Percentiles rank a stretch among this genome's conserved stretches.
These are phyloP conservation scores for Oryza meyeriana DNA, from an alignment of 176 grass and related monocot genomes.

Conservation along the genomic window DNA sequence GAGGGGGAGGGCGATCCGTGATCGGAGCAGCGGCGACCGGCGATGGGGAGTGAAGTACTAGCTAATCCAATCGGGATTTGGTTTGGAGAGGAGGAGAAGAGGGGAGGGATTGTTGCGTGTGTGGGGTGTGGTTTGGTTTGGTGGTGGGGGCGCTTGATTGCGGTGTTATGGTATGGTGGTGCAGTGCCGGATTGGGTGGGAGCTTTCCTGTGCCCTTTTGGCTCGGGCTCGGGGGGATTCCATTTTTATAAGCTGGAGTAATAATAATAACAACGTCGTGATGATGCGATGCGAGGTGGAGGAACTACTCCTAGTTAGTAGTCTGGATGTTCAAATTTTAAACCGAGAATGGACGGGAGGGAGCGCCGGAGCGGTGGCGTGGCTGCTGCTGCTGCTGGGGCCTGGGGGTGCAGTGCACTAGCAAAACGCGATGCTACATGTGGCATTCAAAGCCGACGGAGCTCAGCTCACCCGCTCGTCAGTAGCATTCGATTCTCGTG, in stretches of 20 bases:
- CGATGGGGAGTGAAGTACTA: no score
- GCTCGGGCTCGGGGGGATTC: background rate
- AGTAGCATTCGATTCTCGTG: no score
- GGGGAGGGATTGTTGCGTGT: no score
- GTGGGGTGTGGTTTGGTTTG: background rate
- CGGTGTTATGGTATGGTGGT: background rate
- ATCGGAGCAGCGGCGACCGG: background rate
- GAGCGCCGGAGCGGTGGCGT: background rate
- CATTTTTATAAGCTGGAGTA: background rate
- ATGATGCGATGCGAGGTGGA: background rate
- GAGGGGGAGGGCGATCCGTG: background rate
- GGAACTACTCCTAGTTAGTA: no score
- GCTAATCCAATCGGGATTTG: no score
- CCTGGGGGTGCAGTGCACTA: no score
- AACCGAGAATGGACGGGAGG: background rate
- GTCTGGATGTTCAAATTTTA: background rate
- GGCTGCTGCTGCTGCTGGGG: background rate
- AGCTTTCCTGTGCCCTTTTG: background rate
- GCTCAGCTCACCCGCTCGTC: no score
- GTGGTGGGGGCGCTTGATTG: constrained; percentile 20
- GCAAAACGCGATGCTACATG: background rate
- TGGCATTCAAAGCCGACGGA: background rate
- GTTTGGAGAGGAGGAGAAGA: no score
- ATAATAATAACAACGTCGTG: no score
- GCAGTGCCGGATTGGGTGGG: background rate